phyloP scores from a whole-genome alignment of 176 grass and related monocot species.

The Aegilops bicornis region DNA sequence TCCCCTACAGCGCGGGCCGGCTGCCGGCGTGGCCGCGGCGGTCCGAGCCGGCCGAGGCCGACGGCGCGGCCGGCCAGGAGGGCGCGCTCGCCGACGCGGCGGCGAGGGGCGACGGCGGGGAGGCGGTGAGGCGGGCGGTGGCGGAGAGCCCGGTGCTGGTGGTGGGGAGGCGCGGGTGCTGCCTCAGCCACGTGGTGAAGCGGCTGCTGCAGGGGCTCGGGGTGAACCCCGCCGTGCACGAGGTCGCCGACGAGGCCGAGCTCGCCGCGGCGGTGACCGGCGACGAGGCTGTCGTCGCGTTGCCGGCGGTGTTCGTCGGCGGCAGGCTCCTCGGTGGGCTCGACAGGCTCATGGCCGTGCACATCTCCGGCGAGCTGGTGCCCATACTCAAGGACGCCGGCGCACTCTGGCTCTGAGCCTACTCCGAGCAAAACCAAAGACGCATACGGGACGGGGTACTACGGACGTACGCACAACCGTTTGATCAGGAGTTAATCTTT shows the following conservation, averaged over 20 bases:
- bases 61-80: not conserved
- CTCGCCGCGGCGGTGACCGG: slow-evolving; percentile 28
- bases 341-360: slow-evolving; percentile 87
- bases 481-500: not conserved
- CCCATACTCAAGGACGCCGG: slow-evolving; percentile 90
- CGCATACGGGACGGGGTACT: not conserved
- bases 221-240: slow-evolving; percentile 78
- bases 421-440: not conserved
- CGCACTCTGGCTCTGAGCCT: slow-evolving; percentile 73
- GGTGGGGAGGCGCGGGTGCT: slow-evolving; percentile 73
- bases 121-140: slow-evolving; percentile 46
- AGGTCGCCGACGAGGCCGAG: slow-evolving; percentile 67
- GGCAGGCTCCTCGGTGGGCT: slow-evolving; percentile 69
- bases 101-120: not conserved
- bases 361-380: slow-evolving; percentile 95
- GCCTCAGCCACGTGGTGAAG: slow-evolving; percentile 88
- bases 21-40: not conserved
- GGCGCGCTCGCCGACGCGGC: not conserved
- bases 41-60: not conserved
- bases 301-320: slow-evolving; percentile 87
- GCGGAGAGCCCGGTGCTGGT: slow-evolving; percentile 77
- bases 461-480: not conserved
- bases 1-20: slow-evolving; percentile 58
- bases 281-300: slow-evolving; percentile 33
- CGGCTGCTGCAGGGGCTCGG: slow-evolving; percentile 79